Percentiles rank a stretch among this genome's conserved stretches.
Conservation (phyloP, 768 basidiomycete genomes). For the Clitopilus passeckerianus region DNA sequence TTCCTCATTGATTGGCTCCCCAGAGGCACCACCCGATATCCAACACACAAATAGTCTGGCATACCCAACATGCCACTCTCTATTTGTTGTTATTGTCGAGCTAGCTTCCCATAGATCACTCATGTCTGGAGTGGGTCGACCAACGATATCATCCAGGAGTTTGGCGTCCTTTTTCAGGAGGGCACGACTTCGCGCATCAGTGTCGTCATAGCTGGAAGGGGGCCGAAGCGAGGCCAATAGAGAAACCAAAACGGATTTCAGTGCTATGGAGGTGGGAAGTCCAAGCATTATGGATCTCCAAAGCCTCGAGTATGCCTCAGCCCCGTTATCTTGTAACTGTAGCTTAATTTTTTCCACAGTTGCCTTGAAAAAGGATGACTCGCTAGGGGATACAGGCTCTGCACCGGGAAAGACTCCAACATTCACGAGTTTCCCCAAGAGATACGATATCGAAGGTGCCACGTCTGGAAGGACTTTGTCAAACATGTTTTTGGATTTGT, state of each 20-base stretch:
- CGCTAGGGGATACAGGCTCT: conserved; percentile 46
- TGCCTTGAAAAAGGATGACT: conserved; percentile 65
- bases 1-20: conserved; percentile 20
- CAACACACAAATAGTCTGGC: conserved; percentile 69
- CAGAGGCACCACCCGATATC: conserved; percentile 40
- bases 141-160: conserved; percentile 51
- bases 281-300: conserved; percentile 45
- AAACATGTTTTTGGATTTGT: conserved; percentile 3
- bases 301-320: conserved; percentile 34
- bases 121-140: conserved; percentile 34
- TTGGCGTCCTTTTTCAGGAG: conserved; percentile 48
- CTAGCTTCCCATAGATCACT: conserved; percentile 48
- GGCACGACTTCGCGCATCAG: conserved; percentile 27
- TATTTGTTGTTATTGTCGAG: conserved; percentile 44
- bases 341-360: conserved; percentile 44
- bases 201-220: conserved; percentile 21
- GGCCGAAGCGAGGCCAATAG: conserved; percentile 46
- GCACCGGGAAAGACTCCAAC: conserved; percentile 59
- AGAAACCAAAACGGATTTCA: conserved; percentile 57
- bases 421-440: conserved; percentile 64
- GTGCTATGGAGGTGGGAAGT: conserved; percentile 43
- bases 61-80: conserved; percentile 55
- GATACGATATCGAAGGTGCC: conserved; percentile 39
- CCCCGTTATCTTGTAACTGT: conserved; percentile 22
- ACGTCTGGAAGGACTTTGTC: conserved; percentile 23